Base-by-base conservation (phyloP, 2,329 filamentous ascomycete genomes). In the Orbilia quercus region DNA sequence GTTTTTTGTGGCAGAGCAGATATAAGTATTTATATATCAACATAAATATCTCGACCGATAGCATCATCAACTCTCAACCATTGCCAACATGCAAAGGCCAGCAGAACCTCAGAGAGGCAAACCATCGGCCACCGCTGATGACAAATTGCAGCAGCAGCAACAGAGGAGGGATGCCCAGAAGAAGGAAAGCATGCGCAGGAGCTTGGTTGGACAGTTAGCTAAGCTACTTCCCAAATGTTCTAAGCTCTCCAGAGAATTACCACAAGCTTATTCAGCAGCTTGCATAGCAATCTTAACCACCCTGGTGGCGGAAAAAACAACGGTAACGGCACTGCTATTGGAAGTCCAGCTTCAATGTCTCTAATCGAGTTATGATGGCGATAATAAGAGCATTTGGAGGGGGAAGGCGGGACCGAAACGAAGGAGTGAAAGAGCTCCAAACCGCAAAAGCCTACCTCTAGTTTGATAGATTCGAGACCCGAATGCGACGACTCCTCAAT, bases 401-500 rank as follows among this genome's bases (percentile, higher is more conserved):
- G 40, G 50, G 60, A 53, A 40, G 34, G 34, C 51, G 51, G 62
- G 54, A 38, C 36, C 42, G 62, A 66, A 38, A 22, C 53, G 62
- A 55, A 66, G 9, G 28, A 9, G n/a, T n/a, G n/a, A n/a, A 48
- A 34, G 28, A 36, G 45, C 31, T 54, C 31, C 40, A 42, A 20
- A 31, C 28, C 20, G 42, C 42, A 67, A 67, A 72, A n/a, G n/a
- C 67, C 53, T 72, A 72, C 67, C 67, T 72, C 67, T 58, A 59
- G 59, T 47, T 18, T 47, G 55, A 69, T 69, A 23, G 58, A 62
- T 72, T 64, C 59, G 59, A 25, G 12, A 45, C 47, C 60, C 60
- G 60, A 72, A 20, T 64, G 67, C 67, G 59, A 72, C 59, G 67
- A 65, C 53, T 40, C 38, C 50, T 42, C 42, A 62, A 70, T 70